Evolutionary conservation across 805 yeast genomes (phyloP).

Genomic region (Wickerhamomyces hampshirensis): DNA sequence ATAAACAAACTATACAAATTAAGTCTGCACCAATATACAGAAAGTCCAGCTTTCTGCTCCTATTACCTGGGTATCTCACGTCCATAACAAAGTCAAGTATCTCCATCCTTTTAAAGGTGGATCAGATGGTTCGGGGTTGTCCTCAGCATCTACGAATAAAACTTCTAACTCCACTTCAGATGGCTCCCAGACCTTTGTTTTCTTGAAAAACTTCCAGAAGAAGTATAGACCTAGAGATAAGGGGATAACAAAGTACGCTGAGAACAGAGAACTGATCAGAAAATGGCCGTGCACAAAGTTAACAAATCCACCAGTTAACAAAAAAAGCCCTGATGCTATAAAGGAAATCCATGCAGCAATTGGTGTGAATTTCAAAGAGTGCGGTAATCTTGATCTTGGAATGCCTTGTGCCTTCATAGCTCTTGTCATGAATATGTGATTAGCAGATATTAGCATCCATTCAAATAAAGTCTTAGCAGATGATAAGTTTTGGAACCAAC

Average conservation of each 20-base stretch:
- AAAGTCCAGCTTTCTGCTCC: no score
- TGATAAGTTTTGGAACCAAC: conserved; percentile 31
- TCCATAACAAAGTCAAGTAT: conserved; percentile 16
- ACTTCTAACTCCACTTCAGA: conserved; percentile 36
- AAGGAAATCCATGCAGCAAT: conserved; percentile 31
- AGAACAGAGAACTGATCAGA: conserved; percentile 11
- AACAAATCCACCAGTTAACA: conserved; percentile 33
- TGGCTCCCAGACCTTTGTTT: conserved; percentile 29
- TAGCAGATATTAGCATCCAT: conserved; percentile 30
- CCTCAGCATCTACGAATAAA: conserved; percentile 28
- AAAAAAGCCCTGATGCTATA: conserved; percentile 21
- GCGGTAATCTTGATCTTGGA: conserved; percentile 20
- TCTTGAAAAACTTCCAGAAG: conserved; percentile 31
- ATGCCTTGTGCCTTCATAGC: conserved; percentile 37
- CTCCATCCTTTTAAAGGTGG: conserved; percentile 17
- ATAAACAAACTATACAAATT: no score
- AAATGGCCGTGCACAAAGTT: conserved; percentile 32
- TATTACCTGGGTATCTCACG: conserved; percentile 3
- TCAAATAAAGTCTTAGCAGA: conserved; percentile 28
- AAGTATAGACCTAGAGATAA: conserved; percentile 26
- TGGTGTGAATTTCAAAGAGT: conserved; percentile 14
- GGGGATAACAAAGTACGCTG: conserved; percentile 23
- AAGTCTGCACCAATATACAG: no score
- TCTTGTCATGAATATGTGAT: conserved; percentile 28
- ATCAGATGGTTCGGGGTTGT: conserved; percentile 27